Base-by-base conservation (phyloP, 139 green algal genomes). In the Chlamydomonas eustigma region DNA sequence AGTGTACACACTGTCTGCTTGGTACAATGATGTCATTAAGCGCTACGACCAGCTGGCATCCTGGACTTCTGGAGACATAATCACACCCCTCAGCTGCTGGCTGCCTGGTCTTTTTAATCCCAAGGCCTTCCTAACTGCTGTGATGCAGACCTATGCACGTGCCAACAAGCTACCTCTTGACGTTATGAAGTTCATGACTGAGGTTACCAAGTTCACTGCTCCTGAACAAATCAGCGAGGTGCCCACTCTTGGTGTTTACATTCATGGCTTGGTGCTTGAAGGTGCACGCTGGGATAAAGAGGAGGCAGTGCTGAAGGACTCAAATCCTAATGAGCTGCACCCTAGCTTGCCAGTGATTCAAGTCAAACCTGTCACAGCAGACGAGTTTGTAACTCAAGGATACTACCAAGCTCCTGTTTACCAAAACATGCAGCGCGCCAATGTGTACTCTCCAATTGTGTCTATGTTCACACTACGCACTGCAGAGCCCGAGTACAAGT, bases 361-460 rank as follows among this genome's bases (percentile, higher is more conserved):
- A 64, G 76, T 91, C 71, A 82, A 84, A 39, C 89, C 91, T 1
- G 90, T 97, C 30, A 94, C 91, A 1, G 73, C 77, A 4, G 89
- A 97, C 37, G 77, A 92, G 51, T 94, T 89, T 76, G 83, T 80
- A 68, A 72, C 85, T 38, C 81, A 89, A 1, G 87, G 87, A 24
- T 92, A 93, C 75, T 96, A 95, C 80, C 38, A 82, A 31, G 93
- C 87, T 83, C 92, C 92, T 0, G 90, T 96, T n/a, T 97, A 96
- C 83, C 91, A 84, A 63, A 97, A 97, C 84, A 92, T 93, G 90
- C 90, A 94, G 86, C 84, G 89, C 50, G 91, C 89, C 50, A 95
- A 97, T 75, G 91, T 96, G 24, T 97, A 97, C 84, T 91, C 80
- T 22, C 88, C 92, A 2, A 84, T 86, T 34, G 88, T 95, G 38